Evolutionary conservation across 176 grass and related monocot genomes (phyloP).

Genomic region (Ampelocalamus luodianensis): DNA sequence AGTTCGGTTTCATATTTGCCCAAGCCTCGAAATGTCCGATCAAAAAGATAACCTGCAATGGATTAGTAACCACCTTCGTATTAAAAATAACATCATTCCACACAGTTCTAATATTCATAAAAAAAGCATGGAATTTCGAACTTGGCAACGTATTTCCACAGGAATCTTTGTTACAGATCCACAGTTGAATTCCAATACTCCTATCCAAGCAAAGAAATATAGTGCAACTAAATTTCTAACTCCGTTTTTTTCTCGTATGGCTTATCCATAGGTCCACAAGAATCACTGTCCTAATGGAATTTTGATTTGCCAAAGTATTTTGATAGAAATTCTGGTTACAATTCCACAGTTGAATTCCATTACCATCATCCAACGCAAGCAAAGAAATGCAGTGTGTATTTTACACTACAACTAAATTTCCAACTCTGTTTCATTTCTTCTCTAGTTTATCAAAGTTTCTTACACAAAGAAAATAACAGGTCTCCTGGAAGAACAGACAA

Average conservation of each 20-base stretch:
- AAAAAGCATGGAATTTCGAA: not conserved
- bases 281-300: not conserved
- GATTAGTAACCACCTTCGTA: too few species aligned
- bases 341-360: not conserved
- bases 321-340: not conserved
- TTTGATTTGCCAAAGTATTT: not conserved
- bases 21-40: too few species aligned
- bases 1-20: too few species aligned
- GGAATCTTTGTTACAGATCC: not conserved
- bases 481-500: not conserved
- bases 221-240: not conserved
- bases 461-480: not conserved
- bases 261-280: not conserved
- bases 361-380: not conserved
- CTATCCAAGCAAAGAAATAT: not conserved
- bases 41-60: too few species aligned
- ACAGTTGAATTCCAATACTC: not conserved
- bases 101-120: not conserved
- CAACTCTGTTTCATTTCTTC: not conserved
- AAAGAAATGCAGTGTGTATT: not conserved
- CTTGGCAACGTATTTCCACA: slow-evolving; percentile 22
- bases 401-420: not conserved
- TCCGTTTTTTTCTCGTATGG: not conserved
- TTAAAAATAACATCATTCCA: too few species aligned
- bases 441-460: not conserved